Evolutionary conservation across 371 early-diverging fungal genomes (phyloP).

Genomic region (Apophysomyces sp.): DNA sequence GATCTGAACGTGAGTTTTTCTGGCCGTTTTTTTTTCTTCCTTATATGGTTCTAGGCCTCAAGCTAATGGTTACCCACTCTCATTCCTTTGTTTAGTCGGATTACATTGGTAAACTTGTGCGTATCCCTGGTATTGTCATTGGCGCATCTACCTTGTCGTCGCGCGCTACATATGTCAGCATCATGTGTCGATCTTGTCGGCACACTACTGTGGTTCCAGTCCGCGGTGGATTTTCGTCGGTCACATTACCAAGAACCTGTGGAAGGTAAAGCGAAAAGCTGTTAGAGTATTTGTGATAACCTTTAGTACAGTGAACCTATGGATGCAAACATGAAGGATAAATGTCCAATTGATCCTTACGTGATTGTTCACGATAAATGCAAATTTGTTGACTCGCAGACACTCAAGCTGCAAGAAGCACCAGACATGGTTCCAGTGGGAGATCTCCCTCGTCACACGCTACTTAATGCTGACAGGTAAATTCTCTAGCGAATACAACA

Average conservation of each 20-base stretch:
- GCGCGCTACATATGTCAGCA: slow-evolving; percentile 84
- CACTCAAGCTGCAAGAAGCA: slow-evolving; percentile 97
- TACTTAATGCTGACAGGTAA: slow-evolving; percentile 88
- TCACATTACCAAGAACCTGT: slow-evolving; percentile 87
- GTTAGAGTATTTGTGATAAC: not conserved
- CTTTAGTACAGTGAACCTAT: slow-evolving; percentile 10
- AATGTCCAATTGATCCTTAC: slow-evolving; percentile 95
- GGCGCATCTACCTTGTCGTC: slow-evolving; percentile 90
- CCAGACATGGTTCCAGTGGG: slow-evolving; percentile 99
- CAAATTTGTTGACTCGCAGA: slow-evolving; percentile 97
- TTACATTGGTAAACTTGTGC: slow-evolving; percentile 92
- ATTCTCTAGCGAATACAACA: no score
- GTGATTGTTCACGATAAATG: slow-evolving; percentile 95
- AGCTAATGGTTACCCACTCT: no score
- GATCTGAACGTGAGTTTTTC: slow-evolving; percentile 68
- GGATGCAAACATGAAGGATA: slow-evolving; percentile 11
- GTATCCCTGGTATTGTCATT: slow-evolving; percentile 97
- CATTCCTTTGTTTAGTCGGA: slow-evolving; percentile 59
- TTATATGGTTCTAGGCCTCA: no score
- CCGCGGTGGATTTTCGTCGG: slow-evolving; percentile 82
- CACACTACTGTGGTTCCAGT: slow-evolving; percentile 77
- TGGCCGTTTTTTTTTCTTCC: not conserved
- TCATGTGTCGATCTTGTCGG: slow-evolving; percentile 89
- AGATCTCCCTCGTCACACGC: slow-evolving; percentile 97
- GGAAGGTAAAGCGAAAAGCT: slow-evolving; percentile 53